These are phyloP conservation scores for Pyrenophora teres DNA, from an alignment of 2,329 filamentous ascomycete species.

Conservation along the genomic window DNA sequence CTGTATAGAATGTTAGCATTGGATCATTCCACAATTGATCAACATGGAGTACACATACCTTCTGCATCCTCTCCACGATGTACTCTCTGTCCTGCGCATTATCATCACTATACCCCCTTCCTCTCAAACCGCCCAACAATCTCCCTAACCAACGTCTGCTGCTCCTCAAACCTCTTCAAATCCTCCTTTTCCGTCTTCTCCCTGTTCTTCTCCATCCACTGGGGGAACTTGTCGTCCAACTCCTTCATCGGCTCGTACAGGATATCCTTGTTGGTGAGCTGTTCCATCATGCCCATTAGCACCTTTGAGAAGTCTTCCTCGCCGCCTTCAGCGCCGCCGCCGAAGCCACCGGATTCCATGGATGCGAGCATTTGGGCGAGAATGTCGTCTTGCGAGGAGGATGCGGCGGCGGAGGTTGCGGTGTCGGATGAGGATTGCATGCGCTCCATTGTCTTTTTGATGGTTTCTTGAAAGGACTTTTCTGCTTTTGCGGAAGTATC, in stretches of 20 bases:
- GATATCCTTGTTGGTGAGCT: conserved; percentile 97
- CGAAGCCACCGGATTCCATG: conserved; percentile 68
- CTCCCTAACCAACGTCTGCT: conserved; percentile 77
- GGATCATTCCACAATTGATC: neutral
- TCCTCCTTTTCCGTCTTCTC: conserved; percentile 70
- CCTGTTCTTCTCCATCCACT: conserved; percentile 81
- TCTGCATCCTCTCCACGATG: conserved; percentile 97
- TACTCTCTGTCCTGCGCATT: conserved; percentile 83
- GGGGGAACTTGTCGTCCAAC: conserved; percentile 87
- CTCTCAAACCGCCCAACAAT: conserved; percentile 91
- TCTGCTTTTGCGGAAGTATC: conserved; percentile 54
- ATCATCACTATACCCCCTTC: conserved; percentile 76
- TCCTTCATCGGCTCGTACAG: conserved; percentile 99
- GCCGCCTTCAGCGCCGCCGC: conserved; percentile 54
- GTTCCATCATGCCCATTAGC: conserved; percentile 98
- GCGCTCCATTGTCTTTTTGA: conserved; percentile 90
- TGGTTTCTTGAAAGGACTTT: conserved; percentile 86
- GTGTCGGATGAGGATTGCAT: conserved; percentile 90
- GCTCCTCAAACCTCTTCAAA: conserved; percentile 77
- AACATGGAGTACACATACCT: conserved; percentile 59
- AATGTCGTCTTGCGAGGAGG: conserved; percentile 69
- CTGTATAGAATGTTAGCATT: conserved; percentile 52
- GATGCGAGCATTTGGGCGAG: conserved; percentile 92
- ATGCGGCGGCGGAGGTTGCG: conserved; percentile 76
- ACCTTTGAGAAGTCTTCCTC: conserved; percentile 94